phyloP scores from a whole-genome alignment of 176 grass and related monocot species.

The Hyparrhenia diplandra region DNA sequence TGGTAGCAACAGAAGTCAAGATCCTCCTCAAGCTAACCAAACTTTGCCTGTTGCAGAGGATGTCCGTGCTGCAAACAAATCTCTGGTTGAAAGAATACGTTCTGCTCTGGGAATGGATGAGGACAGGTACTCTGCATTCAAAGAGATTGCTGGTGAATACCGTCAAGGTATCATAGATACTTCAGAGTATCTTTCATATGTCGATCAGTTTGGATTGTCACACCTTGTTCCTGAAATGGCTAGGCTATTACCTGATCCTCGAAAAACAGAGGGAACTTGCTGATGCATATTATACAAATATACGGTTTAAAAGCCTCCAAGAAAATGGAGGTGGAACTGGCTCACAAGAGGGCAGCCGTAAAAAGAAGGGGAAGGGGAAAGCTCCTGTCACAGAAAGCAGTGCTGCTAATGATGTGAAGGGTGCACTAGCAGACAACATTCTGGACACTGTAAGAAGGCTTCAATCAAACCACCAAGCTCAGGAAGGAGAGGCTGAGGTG shows the following conservation, averaged over 20 bases:
- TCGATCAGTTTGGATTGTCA: conserved; percentile 85
- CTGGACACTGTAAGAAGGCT: conserved; percentile 57
- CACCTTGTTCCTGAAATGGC: conserved; percentile 91
- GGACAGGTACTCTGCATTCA: conserved; percentile 74
- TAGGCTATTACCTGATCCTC: conserved; percentile 64
- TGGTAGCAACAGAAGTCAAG: conserved; percentile 30
- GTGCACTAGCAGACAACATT: conserved; percentile 43
- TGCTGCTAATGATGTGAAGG: conserved; percentile 43
- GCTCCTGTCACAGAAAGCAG: conserved; percentile 26
- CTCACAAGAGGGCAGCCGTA: conserved; percentile 31
- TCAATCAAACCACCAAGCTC: conserved; percentile 43
- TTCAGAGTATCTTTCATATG: conserved; percentile 84
- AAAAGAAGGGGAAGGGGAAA: conserved; percentile 54
- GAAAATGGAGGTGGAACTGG: conserved; percentile 34
- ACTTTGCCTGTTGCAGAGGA: conserved; percentile 35
- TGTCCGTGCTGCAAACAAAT: conserved; percentile 59
- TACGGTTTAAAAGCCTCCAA: conserved; percentile 43
- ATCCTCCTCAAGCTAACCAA: conserved; percentile 13
- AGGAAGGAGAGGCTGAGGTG: conserved; percentile 56
- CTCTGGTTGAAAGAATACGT: conserved; percentile 76
- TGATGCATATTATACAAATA: conserved; percentile 71
- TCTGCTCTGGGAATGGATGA: conserved; percentile 65
- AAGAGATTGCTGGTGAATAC: conserved; percentile 81
- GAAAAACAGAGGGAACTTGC: conserved; percentile 73
- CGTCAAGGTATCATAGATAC: conserved; percentile 62